Percentiles rank a stretch among this genome's conserved stretches.
phyloP scores from a whole-genome alignment of 2,329 filamentous ascomycete genomes.

The Alternaria triticimaculans region DNA sequence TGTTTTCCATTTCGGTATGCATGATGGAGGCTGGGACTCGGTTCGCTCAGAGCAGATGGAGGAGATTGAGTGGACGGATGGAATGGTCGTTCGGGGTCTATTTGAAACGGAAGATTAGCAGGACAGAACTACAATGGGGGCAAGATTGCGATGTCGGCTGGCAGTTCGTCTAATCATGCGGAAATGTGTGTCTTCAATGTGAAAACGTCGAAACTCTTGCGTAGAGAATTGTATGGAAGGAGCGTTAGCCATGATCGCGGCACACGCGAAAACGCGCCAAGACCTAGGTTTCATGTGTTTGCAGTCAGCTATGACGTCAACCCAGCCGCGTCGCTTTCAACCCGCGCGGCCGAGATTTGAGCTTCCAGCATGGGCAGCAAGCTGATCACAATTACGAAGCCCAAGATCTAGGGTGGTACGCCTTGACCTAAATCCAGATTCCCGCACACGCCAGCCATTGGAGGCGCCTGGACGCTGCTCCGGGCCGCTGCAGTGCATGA shows the following conservation, averaged over 20 bases:
- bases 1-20: not conserved
- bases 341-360: not conserved
- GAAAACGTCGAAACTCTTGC: not conserved
- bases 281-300: constrained; percentile 1
- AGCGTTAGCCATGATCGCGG: not conserved
- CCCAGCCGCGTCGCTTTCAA: constrained; percentile 1
- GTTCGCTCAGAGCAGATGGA: not conserved
- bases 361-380: not conserved
- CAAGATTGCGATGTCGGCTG: not conserved
- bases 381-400: not conserved
- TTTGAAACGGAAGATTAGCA: not conserved
- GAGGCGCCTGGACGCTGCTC: not conserved
- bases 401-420: not conserved
- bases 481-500: not conserved
- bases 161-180: not conserved
- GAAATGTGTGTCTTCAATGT: not conserved
- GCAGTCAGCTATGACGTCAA: constrained; percentile 5
- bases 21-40: not conserved
- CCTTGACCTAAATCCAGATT: not conserved
- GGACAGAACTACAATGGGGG: not conserved
- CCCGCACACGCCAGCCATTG: not conserved
- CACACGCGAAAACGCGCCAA: not conserved
- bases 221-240: not conserved
- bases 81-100: not conserved
- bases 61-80: not conserved